Evolutionary conservation across 1,284 basidiomycete genomes (phyloP).

Genomic region (Ustilago loliicola): DNA sequence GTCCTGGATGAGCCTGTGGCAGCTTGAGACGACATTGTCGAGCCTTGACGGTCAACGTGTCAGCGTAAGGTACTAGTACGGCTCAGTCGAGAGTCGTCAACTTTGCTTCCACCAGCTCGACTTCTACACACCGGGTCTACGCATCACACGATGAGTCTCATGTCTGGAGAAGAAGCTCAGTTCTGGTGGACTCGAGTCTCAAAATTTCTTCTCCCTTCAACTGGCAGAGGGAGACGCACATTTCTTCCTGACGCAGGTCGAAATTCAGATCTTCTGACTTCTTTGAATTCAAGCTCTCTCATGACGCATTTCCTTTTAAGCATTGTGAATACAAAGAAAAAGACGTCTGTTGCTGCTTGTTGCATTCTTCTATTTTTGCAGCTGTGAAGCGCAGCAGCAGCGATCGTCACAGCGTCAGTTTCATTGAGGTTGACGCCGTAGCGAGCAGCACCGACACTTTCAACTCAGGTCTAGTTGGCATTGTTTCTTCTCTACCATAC

Average conservation of each 20-base stretch:
- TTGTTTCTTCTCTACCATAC: slow-evolving; percentile 13
- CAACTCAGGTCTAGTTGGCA: not conserved
- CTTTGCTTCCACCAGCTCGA: too few species aligned
- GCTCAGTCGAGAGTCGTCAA: too few species aligned
- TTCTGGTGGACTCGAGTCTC: not conserved
- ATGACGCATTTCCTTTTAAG: not conserved
- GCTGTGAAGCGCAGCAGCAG: slow-evolving; percentile 1
- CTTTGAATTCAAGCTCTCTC: not conserved
- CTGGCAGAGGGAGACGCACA: slow-evolving; percentile 5
- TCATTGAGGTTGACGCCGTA: not conserved
- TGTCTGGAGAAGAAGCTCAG: not conserved
- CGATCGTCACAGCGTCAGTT: slow-evolving; percentile 12
- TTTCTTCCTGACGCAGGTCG: not conserved
- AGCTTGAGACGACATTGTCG: too few species aligned
- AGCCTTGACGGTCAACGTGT: too few species aligned
- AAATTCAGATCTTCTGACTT: not conserved
- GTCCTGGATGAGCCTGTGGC: too few species aligned
- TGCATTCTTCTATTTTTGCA: not conserved
- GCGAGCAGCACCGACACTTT: too few species aligned
- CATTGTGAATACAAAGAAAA: slow-evolving; percentile 1
- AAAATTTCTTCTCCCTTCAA: slow-evolving; percentile 2
- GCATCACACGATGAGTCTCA: too few species aligned
- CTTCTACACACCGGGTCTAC: too few species aligned
- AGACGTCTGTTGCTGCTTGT: not conserved
- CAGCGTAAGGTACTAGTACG: too few species aligned